Evolutionary conservation across 2,329 filamentous ascomycete genomes (phyloP).

Genomic region (Madurella mycetomatis): DNA sequence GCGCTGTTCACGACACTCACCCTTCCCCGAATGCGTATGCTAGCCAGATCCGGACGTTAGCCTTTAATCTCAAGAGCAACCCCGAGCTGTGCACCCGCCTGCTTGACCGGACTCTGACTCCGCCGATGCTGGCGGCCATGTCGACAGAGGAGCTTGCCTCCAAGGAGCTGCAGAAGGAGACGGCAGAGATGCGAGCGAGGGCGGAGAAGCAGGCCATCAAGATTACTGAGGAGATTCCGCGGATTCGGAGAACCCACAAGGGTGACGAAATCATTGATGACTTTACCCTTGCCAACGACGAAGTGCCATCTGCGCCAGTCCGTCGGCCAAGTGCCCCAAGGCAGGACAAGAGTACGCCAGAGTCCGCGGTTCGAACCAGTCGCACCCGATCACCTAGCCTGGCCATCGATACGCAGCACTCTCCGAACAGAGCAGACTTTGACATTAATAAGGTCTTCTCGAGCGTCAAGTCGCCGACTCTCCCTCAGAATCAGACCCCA

Average conservation of each 20-base stretch:
- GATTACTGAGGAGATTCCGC: constrained; percentile 68
- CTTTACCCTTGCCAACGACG: constrained; percentile 35
- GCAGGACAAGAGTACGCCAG: constrained; percentile 19
- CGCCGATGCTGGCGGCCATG: constrained; percentile 82
- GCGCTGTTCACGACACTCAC: constrained; percentile 58
- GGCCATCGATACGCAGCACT: constrained; percentile 47
- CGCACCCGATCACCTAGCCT: constrained; percentile 29
- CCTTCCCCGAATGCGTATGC: constrained; percentile 49
- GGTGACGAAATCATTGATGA: constrained; percentile 86
- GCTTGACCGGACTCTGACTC: constrained; percentile 65
- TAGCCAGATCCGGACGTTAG: constrained; percentile 67
- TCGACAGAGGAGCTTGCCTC: constrained; percentile 85
- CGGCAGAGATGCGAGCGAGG: constrained; percentile 70
- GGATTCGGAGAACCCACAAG: constrained; percentile 87
- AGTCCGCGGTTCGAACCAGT: constrained; percentile 24
- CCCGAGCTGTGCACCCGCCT: constrained; percentile 70
- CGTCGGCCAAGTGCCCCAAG: constrained; percentile 32
- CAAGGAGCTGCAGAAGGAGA: constrained; percentile 77
- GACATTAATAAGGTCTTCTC: constrained; percentile 84
- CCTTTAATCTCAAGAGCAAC: constrained; percentile 88
- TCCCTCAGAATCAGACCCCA: constrained; percentile 40
- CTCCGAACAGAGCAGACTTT: constrained; percentile 59
- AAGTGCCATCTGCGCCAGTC: constrained; percentile 36
- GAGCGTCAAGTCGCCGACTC: constrained; percentile 70
- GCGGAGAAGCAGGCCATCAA: constrained; percentile 82